A percentile compares a stretch with the other conserved stretches of the same genome.
These are phyloP conservation scores for Pseudogymnoascus sp. DNA, from an alignment of 2,329 filamentous ascomycete genomes.

Conservation along the genomic window DNA sequence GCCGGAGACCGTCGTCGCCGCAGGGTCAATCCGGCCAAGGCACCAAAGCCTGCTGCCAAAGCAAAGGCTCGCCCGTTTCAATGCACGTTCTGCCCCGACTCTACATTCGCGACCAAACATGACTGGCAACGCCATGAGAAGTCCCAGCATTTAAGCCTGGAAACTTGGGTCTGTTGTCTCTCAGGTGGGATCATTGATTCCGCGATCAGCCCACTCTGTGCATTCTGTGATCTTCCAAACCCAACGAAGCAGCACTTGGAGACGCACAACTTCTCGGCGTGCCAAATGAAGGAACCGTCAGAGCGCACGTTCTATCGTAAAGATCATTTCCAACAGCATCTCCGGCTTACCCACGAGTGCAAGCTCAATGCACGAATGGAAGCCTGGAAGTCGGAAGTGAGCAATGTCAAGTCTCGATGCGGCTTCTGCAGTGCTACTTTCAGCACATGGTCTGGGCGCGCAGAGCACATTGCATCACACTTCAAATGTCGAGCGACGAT, in stretches of 20 bases:
- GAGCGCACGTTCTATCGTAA: constrained; percentile 55
- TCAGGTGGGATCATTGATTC: constrained; percentile 42
- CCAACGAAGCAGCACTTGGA: constrained; percentile 48
- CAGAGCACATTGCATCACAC: constrained; percentile 34
- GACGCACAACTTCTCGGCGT: constrained; percentile 48
- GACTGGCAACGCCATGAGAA: constrained; percentile 53
- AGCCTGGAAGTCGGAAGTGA: constrained; percentile 46
- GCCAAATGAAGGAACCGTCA: constrained; percentile 47
- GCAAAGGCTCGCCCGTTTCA: constrained; percentile 40
- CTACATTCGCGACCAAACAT: constrained; percentile 45
- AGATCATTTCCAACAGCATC: constrained; percentile 53
- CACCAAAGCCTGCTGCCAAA: constrained; percentile 31
- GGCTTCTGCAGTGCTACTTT: constrained; percentile 35
- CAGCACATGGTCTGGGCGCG: constrained; percentile 36
- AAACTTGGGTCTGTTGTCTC: constrained; percentile 53
- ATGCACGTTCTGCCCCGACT: constrained; percentile 49
- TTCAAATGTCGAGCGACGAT: constrained; percentile 33
- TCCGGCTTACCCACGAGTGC: constrained; percentile 50
- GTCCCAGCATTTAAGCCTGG: constrained; percentile 45
- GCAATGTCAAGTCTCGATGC: constrained; percentile 42
- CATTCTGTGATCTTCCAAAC: constrained; percentile 47
- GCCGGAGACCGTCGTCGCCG: constrained; percentile 47
- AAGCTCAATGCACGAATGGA: constrained; percentile 48
- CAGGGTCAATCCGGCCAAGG: constrained; percentile 37
- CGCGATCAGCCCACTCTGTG: constrained; percentile 44